A percentile compares a stretch with the other conserved stretches of the same genome.
phyloP scores from a whole-genome alignment of 306 rosid species.

The Oemleria cerasiformis region DNA sequence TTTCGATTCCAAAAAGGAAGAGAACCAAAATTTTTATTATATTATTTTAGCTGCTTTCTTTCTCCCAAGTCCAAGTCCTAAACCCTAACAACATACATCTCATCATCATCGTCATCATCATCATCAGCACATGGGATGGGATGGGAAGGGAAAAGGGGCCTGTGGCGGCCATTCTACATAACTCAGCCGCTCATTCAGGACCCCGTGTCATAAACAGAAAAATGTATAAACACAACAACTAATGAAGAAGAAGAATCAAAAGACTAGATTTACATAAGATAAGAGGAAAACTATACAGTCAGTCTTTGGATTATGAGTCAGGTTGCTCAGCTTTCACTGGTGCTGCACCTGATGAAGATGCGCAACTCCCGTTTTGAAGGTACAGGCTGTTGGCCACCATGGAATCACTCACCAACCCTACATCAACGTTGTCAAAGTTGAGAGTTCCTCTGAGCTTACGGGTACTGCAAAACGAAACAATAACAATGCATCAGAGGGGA shows the following conservation, averaged over 20 bases:
- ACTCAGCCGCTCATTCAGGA: slow-evolving; percentile 68
- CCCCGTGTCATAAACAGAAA: slow-evolving; percentile 44
- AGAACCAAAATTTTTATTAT: neutral
- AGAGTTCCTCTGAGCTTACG: slow-evolving; percentile 79
- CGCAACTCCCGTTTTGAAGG: slow-evolving; percentile 80
- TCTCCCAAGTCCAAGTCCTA: too few relatives aligned
- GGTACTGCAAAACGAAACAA: slow-evolving; percentile 40
- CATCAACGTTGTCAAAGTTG: slow-evolving; percentile 77
- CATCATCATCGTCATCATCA: too few relatives aligned
- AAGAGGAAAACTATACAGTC: slow-evolving; percentile 9
- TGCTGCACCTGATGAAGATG: slow-evolving; percentile 71
- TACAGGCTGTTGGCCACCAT: slow-evolving; percentile 93
- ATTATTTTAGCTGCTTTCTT: neutral
- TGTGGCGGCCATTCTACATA: slow-evolving; percentile 80
- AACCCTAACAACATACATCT: too few relatives aligned
- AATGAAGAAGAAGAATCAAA: slow-evolving; percentile 15
- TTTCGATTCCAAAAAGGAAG: neutral
- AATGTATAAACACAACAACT: slow-evolving; percentile 22
- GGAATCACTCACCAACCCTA: slow-evolving; percentile 87
- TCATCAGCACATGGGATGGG: slow-evolving; percentile 25
- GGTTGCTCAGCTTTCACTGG: slow-evolving; percentile 81
- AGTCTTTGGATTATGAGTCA: slow-evolving; percentile 42
- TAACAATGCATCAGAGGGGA: slow-evolving; percentile 10
- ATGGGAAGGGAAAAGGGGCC: slow-evolving; percentile 26
- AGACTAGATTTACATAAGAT: slow-evolving; percentile 49